Base-by-base conservation (phyloP, 2,329 filamentous ascomycete species). In the Ophiostoma sp. region DNA sequence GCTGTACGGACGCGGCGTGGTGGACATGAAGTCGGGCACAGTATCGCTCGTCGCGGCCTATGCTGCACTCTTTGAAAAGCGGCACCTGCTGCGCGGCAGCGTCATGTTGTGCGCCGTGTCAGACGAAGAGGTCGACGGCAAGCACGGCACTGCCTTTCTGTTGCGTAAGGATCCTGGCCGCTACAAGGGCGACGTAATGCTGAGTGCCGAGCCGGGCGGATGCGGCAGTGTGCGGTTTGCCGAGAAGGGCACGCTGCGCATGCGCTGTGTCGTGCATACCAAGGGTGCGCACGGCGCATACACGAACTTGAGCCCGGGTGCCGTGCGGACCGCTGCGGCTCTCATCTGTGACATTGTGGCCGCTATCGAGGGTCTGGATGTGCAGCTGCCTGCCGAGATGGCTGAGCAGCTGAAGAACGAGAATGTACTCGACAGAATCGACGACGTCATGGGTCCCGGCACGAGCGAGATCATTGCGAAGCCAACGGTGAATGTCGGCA, bases 1-100 rank as follows among this genome's bases (percentile, higher is more conserved):
- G 5, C 60, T 70, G 16, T 52, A 67, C 12, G 69, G 69, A 9
- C 64, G 68, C 41, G 67, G 67, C 12, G 69, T 69, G 2, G 69
- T 70, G 27, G 69, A 69, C 60, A 70, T 70, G 69, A 70, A 70
- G 38, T 67, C 68, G 36, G 69, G 69, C n/a, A 69, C 69, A 16
- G 36, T 68, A 3, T 67, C 69, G 42, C 66, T 70, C 12, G 64
- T 68, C n/a, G 42, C 69, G 11, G 68, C 69, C 3, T 70, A 69
- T 18, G 67, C 64, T 5, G 64, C 41, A 11, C 66, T 70, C 12
- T 63, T 65, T 36, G 64, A 38, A 11, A 40, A 27, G 8, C 58
- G 67, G 5, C 62, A 64, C 40, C 36, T 67, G 38, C 63, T 70
- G 5, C 40, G 14, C 3, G 69, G 69, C 14, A 70, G 69, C 58